Evolutionary conservation across 768 basidiomycete species (phyloP), one percentile per base, ranked within the genome.

Genomic region (Boletus rubescentipes): DNA sequence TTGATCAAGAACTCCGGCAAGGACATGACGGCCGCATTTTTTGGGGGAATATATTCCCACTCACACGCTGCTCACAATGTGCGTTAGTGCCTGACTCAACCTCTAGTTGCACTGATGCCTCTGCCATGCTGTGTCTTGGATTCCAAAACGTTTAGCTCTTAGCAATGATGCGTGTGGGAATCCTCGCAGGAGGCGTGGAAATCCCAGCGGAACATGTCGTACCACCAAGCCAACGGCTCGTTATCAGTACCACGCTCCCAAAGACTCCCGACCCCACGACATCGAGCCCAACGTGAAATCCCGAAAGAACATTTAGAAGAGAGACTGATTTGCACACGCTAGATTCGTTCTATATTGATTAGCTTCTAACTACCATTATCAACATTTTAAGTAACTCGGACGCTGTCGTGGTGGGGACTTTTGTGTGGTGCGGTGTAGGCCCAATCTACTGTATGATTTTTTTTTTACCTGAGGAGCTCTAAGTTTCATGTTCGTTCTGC

Each of bases 11-110:
- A 76, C 55, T 77, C 85, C 15, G 93, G 92, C n/a, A 86, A 84
- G 63, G 92, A 95, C 58, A 85, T 89, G 67, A 93, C 92, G 0
- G 79, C 87, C 1, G 80, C 89, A 2, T 95, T 95, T 75, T 90
- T 87, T 66, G 93, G 93, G 5, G 92, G 92, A 21, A 75, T 87
- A 2, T 91, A 92, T 68, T 79, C 83, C 26, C 91, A 93, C 65
- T 89, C 87, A 9, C 88, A 90, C 67, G 90, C 89, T 7, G 91
- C 91, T 11, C 86, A 88, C 67, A 89, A 89, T 58, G 85, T 85
- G 65, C 56, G 82, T 72, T 45, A 9, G 26, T 51, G 10, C 46
- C 51, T 51, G 29, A 46, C 32, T 61, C 44, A 2, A 36, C 11
- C 23, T 43, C 32, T 10, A 14, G 16, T 37, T 49, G 21, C 4